phyloP scores from a whole-genome alignment of 2,329 filamentous ascomycete species.

The Stemphylium beticola region DNA sequence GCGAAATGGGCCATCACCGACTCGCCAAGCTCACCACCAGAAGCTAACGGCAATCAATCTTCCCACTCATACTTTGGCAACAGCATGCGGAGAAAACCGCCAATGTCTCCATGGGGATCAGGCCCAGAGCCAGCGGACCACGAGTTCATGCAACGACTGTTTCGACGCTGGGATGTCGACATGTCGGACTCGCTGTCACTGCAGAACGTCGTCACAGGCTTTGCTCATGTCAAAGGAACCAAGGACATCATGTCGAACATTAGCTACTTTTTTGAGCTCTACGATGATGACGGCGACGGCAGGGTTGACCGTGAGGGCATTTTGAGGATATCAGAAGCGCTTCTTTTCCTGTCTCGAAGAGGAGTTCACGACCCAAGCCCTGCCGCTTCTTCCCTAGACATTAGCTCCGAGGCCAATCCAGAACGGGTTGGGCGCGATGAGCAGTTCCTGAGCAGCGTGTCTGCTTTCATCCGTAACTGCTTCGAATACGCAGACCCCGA shows the following conservation, averaged over 20 bases:
- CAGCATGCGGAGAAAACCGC: constrained; percentile 49
- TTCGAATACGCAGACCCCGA: constrained; percentile 98
- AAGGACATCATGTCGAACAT: constrained; percentile 98
- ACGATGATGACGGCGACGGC: constrained; percentile 90
- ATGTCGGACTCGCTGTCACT: constrained; percentile 78
- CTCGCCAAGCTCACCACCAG: constrained; percentile 69
- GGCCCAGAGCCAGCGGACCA: constrained; percentile 82
- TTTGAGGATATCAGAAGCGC: constrained; percentile 87
- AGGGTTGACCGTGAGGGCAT: constrained; percentile 96
- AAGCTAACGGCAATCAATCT: constrained; percentile 57
- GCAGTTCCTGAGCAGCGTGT: constrained; percentile 88
- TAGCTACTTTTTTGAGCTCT: constrained; percentile 96
- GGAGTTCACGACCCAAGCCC: constrained; percentile 80
- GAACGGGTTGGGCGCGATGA: constrained; percentile 72
- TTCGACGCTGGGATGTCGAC: constrained; percentile 85
- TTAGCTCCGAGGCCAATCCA: constrained; percentile 49
- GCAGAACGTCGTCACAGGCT: constrained; percentile 88
- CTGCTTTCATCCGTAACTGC: constrained; percentile 92
- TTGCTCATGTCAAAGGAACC: constrained; percentile 90
- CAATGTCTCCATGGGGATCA: constrained; percentile 62
- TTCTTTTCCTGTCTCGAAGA: constrained; percentile 88
- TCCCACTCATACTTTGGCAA: constrained; percentile 65
- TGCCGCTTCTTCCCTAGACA: constrained; percentile 63
- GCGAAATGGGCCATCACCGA: constrained; percentile 94
- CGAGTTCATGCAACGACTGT: constrained; percentile 89